These are phyloP conservation scores for Cryptosporidium baileyi DNA, from an alignment of 169 alveolate genomes.

Conservation along the genomic window DNA sequence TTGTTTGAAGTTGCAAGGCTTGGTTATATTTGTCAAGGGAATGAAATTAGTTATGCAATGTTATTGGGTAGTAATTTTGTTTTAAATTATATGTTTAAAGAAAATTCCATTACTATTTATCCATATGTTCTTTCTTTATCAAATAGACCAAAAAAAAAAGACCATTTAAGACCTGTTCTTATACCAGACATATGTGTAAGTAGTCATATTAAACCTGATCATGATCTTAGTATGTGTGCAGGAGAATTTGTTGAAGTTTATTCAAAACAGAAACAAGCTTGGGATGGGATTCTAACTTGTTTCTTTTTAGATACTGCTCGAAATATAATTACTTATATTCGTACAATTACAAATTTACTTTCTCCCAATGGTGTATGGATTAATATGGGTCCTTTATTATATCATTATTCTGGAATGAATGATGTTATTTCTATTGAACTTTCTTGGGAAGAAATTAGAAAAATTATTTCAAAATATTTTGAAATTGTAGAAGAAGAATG, in stretches of 20 bases:
- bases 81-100: slow-evolving; percentile 79
- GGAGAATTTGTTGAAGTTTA: slow-evolving; percentile 96
- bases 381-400: slow-evolving; percentile 96
- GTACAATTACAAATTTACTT: slow-evolving; percentile 89
- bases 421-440: slow-evolving; percentile 90
- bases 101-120: slow-evolving; percentile 75
- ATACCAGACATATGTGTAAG: slow-evolving; percentile 94
- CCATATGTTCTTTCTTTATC: slow-evolving; percentile 84
- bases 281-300: slow-evolving; percentile 95
- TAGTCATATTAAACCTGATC: slow-evolving; percentile 75
- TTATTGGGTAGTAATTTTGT: slow-evolving; percentile 86
- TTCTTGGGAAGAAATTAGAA: slow-evolving; percentile 90
- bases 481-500: slow-evolving; percentile 81
- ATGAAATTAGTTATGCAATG: slow-evolving; percentile 97
- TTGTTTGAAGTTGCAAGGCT: slow-evolving; percentile 93
- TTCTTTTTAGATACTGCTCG: slow-evolving; percentile 98
- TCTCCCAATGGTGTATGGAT: slow-evolving; percentile 95
- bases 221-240: slow-evolving; percentile 94
- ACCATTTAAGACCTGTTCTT: slow-evolving; percentile 83
- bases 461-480: slow-evolving; percentile 82
- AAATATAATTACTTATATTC: slow-evolving; percentile 92
- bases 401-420: slow-evolving; percentile 93
- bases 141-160: slow-evolving; percentile 84
- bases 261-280: slow-evolving; percentile 74
- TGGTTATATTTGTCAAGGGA: slow-evolving; percentile 98